phyloP scores from a whole-genome alignment of 768 basidiomycete genomes.

The Lyophyllum decastes region DNA sequence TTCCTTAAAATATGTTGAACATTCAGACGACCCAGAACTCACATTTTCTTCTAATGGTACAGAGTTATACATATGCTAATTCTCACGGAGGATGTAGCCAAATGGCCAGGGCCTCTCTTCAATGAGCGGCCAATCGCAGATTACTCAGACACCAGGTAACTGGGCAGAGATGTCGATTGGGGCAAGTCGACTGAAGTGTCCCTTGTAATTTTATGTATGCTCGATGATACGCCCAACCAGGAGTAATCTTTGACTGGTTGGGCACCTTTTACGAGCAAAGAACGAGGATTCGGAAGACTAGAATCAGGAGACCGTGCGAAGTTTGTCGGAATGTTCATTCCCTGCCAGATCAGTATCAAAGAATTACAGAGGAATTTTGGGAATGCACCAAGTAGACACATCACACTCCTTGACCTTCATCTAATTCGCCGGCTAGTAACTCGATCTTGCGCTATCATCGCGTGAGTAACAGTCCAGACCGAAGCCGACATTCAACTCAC shows the following conservation, averaged over 20 bases:
- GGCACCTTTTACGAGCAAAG: slow-evolving; percentile 81
- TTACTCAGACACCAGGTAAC: neutral
- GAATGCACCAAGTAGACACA: slow-evolving; percentile 8
- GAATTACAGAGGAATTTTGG: slow-evolving; percentile 2
- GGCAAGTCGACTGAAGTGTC: neutral
- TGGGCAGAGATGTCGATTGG: neutral
- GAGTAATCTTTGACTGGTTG: slow-evolving; percentile 56
- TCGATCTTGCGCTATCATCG: slow-evolving; percentile 61
- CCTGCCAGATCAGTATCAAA: slow-evolving; percentile 17
- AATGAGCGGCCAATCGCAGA: neutral
- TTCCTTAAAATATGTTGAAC: neutral
- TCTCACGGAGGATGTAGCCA: slow-evolving; percentile 9
- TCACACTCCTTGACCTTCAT: slow-evolving; percentile 59
- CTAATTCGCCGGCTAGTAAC: slow-evolving; percentile 59
- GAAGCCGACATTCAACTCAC: slow-evolving; percentile 38
- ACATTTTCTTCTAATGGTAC: no score
- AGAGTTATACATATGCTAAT: no score
- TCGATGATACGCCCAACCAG: slow-evolving; percentile 78
- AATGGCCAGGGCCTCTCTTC: neutral
- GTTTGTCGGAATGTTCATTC: slow-evolving; percentile 1
- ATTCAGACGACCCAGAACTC: no score
- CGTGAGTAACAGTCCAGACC: slow-evolving; percentile 2
- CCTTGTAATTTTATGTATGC: slow-evolving; percentile 49
- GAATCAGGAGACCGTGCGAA: neutral
- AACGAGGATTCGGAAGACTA: neutral